Percentiles rank a stretch among this genome's conserved stretches.
Conservation (phyloP, 2,329 filamentous ascomycete species). For the Rasamsonia emersonii region DNA sequence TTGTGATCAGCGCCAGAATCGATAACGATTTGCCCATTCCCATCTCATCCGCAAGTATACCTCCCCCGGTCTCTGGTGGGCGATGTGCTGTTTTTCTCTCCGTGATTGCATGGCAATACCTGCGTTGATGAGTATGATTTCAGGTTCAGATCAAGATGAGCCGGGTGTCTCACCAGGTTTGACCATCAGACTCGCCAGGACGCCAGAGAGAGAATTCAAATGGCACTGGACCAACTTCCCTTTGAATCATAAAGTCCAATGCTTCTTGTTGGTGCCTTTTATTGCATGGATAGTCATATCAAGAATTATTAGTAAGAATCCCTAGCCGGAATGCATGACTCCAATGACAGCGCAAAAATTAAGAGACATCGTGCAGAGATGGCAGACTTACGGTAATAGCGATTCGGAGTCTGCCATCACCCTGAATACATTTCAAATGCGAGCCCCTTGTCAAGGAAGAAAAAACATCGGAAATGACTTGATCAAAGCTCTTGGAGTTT, state of each 20-base stretch:
- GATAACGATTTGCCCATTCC: slow-evolving; percentile 52
- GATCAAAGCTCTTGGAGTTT: no score
- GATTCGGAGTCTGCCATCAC: no score
- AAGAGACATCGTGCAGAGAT: no score
- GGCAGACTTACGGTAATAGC: no score
- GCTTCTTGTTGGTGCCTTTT: slow-evolving; percentile 5
- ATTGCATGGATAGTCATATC: background rate
- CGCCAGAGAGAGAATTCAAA: slow-evolving; percentile 21
- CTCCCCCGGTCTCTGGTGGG: slow-evolving; percentile 26
- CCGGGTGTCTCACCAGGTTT: slow-evolving; percentile 12
- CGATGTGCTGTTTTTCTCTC: slow-evolving; percentile 16
- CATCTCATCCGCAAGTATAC: slow-evolving; percentile 55
- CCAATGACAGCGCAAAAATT: no score
- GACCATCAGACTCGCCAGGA: slow-evolving; percentile 13
- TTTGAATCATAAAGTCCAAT: slow-evolving; percentile 5
- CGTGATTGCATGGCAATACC: slow-evolving; percentile 35
- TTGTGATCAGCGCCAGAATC: slow-evolving; percentile 42
- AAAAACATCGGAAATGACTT: no score
- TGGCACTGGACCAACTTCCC: slow-evolving; percentile 20
- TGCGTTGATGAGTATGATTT: slow-evolving; percentile 8
- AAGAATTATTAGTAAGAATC: background rate
- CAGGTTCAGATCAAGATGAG: no score
- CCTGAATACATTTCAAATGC: no score
- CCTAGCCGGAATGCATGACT: no score
- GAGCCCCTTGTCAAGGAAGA: no score